Conservation (phyloP, 345 rosid species). For the Hypericum androsaemum region DNA sequence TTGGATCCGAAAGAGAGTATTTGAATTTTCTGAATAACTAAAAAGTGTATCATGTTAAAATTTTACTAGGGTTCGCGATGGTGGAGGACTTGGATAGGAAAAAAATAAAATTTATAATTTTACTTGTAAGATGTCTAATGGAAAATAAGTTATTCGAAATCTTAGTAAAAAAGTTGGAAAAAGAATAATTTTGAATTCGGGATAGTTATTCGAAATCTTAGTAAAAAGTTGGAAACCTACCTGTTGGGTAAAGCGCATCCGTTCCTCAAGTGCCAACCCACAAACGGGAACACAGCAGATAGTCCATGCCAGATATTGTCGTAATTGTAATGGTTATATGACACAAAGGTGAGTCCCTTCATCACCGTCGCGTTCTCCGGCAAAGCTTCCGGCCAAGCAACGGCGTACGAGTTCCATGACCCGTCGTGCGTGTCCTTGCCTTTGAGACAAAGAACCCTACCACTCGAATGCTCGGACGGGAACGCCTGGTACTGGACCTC, state of each 20-base stretch:
- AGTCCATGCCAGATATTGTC: constrained; percentile 69
- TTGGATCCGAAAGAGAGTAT: too few relatives aligned
- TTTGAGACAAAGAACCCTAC: constrained; percentile 54
- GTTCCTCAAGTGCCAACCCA: constrained; percentile 55
- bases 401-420: constrained; percentile 58
- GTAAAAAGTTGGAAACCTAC: too few relatives aligned
- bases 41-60: too few relatives aligned
- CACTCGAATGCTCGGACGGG: constrained; percentile 46
- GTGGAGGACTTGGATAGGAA: too few relatives aligned
- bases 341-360: constrained; percentile 54
- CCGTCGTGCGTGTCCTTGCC: constrained; percentile 56
- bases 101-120: too few relatives aligned
- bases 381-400: constrained; percentile 55
- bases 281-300: constrained; percentile 41
- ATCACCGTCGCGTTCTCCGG: constrained; percentile 38
- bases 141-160: too few relatives aligned
- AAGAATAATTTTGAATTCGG: too few relatives aligned
- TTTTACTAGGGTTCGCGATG: too few relatives aligned
- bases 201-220: too few relatives aligned
- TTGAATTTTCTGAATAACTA: too few relatives aligned
- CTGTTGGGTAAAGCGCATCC: constrained; percentile 33
- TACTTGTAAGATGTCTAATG: too few relatives aligned
- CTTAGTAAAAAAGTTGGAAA: too few relatives aligned
- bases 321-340: constrained; percentile 59
- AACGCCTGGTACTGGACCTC: constrained; percentile 60